Evolutionary conservation across 1,284 basidiomycete species (phyloP), one percentile per base, ranked within the genome.

Genomic region (Hymenochaete sp.): DNA sequence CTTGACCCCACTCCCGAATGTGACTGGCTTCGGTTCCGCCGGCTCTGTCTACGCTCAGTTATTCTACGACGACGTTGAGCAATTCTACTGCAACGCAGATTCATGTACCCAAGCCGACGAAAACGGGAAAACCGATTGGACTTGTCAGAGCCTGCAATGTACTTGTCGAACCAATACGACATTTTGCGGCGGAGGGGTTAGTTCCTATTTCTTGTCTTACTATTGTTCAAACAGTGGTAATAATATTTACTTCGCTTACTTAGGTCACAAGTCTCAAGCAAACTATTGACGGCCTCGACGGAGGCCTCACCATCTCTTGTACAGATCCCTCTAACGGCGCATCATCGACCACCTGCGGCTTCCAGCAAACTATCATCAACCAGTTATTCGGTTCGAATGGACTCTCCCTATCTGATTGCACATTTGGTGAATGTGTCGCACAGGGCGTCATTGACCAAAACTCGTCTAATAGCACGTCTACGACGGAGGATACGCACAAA

Each of bases 351-450:
- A 67, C 67, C 3, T 96, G 91, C 62, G 61, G 71, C 7, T 93
- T 96, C 72, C 74, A 84, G 57, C 88, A 93, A 59, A 53, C 60
- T 2, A 65, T 73, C 19, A 66, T 96, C 13, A 63, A 80, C 27
- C 51, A 56, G 4, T 58, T 93, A 2, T 93, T 95, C 53, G 91
- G 90, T 8, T 56, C 71, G 0, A 58, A 62, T 21, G 92, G 91
- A 0, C 73, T 96, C 5, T 58, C 68, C 2, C 66, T 96, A 10
- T 69, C 71, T 41, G 74, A 73, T 0, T 95, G 91, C 61, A 65
- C 64, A 0, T 90, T 84, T 54, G 92, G 92, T 21, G 92, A 96
- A 63, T 95, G 91, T 59, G 79, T 93, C 13, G 63, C 73, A 6
- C 87, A 93, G 59, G 74, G 70, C 46, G 79, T 87, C 21, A 79